Conservation (phyloP, 345 rosid species). For the Carallia pectinifolia region DNA sequence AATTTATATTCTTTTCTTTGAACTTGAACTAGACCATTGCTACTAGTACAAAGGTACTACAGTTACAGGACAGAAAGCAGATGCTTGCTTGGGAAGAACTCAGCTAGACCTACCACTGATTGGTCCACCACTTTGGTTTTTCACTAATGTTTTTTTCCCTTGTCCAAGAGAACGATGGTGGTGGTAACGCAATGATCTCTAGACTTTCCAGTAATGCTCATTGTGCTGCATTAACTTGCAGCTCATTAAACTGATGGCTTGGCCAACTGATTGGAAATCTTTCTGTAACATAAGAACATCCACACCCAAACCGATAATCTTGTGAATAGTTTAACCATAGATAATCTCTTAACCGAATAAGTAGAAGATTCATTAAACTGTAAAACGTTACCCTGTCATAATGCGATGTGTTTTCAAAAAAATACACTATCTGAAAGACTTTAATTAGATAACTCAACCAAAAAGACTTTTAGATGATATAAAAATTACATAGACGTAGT, state of each 20-base stretch:
- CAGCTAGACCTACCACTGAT: slow-evolving; percentile 31
- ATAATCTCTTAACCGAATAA: no score
- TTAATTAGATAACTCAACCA: background rate
- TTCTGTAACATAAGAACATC: background rate
- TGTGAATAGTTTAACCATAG: no score
- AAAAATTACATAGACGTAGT: no score
- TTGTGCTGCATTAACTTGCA: slow-evolving; percentile 2
- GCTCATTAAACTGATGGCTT: slow-evolving; percentile 9
- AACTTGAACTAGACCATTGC: slow-evolving; percentile 28
- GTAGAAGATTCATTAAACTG: no score
- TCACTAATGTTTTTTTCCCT: background rate
- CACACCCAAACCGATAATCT: no score
- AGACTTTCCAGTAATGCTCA: slow-evolving; percentile 18
- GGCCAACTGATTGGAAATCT: slow-evolving; percentile 22
- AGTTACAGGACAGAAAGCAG: slow-evolving; percentile 17
- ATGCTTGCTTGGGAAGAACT: slow-evolving; percentile 43
- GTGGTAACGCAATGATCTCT: slow-evolving; percentile 6
- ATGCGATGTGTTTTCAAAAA: background rate
- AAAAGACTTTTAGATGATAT: background rate
- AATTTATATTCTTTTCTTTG: slow-evolving; percentile 41
- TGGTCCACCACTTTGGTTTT: slow-evolving; percentile 23
- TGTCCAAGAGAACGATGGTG: slow-evolving; percentile 9
- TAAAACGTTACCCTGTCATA: no score
- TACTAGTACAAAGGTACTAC: slow-evolving; percentile 12
- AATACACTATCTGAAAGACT: slow-evolving; percentile 5